A percentile compares a stretch with the other conserved stretches of the same genome.
Evolutionary conservation across 176 grass and related monocot species (phyloP).

Genomic region (Puccinellia tenuiflora): DNA sequence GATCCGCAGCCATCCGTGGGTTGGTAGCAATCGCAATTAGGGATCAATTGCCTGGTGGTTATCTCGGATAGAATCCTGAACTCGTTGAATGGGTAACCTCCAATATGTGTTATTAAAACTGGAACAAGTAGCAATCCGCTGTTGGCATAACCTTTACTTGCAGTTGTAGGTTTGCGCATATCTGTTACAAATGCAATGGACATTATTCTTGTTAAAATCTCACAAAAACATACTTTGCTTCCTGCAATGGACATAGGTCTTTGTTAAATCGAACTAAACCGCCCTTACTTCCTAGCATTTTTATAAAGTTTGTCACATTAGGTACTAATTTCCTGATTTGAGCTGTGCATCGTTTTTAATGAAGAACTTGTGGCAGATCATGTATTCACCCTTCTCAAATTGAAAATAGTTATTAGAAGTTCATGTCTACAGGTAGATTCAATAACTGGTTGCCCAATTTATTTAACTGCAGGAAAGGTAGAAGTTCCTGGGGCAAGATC

Average conservation of each 20-base stretch:
- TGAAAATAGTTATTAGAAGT: neutral
- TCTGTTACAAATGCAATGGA: neutral
- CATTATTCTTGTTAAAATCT: neutral
- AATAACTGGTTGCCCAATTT: slow-evolving; percentile 6
- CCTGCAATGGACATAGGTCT: neutral
- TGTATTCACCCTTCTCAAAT: neutral
- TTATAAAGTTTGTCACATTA: neutral
- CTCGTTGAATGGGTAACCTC: neutral
- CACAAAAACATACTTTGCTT: neutral
- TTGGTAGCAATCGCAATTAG: neutral
- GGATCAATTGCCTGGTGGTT: neutral
- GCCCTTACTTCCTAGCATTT: neutral
- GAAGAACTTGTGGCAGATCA: neutral
- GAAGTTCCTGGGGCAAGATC: neutral
- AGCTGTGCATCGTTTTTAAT: neutral
- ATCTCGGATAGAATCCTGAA: neutral
- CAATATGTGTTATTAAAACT: neutral
- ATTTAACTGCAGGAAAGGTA: slow-evolving; percentile 6
- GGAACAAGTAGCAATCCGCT: neutral
- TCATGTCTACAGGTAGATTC: neutral
- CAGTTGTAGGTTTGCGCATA: neutral
- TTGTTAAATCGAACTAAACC: neutral
- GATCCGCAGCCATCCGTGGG: neutral
- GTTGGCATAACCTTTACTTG: neutral
- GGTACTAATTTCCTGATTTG: neutral